A percentile compares a stretch with the other conserved stretches of the same genome.
Conservation (phyloP, 1,284 basidiomycete genomes). For the Amylostereum areolatum region DNA sequence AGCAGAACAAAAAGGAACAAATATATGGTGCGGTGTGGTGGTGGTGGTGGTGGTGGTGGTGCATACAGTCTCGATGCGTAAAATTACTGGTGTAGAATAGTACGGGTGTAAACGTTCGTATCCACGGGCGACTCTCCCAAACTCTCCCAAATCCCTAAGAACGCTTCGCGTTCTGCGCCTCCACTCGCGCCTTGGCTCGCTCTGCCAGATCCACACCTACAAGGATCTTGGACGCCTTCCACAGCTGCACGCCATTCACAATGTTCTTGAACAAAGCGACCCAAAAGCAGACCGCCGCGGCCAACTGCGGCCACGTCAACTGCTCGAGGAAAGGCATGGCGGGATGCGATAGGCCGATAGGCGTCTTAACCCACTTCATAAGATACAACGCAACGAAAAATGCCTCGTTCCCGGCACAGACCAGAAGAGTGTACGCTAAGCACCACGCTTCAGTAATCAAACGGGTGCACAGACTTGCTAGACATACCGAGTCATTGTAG, state of each 20-base stretch:
- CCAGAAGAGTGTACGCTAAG: constrained; percentile 81
- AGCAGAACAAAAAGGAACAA: too few relatives aligned
- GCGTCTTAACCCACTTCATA: constrained; percentile 77
- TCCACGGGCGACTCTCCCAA: too few relatives aligned
- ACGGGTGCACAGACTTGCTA: constrained; percentile 1
- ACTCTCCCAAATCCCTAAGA: too few relatives aligned
- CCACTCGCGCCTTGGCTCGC: constrained; percentile 63
- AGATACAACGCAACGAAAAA: constrained; percentile 97
- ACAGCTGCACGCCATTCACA: constrained; percentile 95
- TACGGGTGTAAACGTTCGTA: too few relatives aligned
- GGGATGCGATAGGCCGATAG: constrained; percentile 42
- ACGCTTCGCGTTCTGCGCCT: constrained; percentile 17
- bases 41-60: too few relatives aligned
- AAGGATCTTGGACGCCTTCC: constrained; percentile 96
- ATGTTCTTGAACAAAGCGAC: constrained; percentile 85
- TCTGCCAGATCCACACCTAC: constrained; percentile 88
- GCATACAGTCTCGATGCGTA: too few relatives aligned
- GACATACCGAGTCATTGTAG: constrained; percentile 87
- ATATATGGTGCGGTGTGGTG: too few relatives aligned
- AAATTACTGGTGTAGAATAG: too few relatives aligned
- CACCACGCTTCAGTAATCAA: constrained; percentile 4
- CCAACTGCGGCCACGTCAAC: constrained; percentile 78
- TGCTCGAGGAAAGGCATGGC: constrained; percentile 18
- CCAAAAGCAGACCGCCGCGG: constrained; percentile 65
- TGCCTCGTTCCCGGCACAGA: constrained; percentile 96